A percentile compares a stretch with the other conserved stretches of the same genome.
Conservation (phyloP, 106 monocot species). For the Acanthochlamys bracteata region DNA sequence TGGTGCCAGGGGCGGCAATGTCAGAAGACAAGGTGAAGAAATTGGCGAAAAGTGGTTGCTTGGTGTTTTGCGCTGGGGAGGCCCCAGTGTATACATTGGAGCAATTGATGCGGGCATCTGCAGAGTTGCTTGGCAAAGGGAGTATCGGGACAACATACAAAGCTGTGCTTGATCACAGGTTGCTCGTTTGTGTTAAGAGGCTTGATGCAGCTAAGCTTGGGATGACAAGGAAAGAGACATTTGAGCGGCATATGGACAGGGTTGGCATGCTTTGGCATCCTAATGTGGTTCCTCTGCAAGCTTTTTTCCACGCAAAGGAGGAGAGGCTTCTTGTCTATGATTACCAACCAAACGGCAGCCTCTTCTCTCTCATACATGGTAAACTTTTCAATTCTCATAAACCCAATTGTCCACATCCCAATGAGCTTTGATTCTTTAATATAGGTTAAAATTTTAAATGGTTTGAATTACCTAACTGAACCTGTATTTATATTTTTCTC, state of each 20-base stretch:
- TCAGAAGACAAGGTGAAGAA: constrained; percentile 54
- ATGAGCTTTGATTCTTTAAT: too few species aligned
- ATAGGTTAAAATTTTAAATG: too few species aligned
- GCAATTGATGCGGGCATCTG: constrained; percentile 79
- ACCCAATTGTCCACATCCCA: too few species aligned
- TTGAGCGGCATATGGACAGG: constrained; percentile 72
- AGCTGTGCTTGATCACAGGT: constrained; percentile 43
- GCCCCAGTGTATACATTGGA: constrained; percentile 41
- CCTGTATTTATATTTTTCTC: too few species aligned
- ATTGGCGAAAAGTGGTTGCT: constrained; percentile 58
- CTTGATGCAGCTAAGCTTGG: constrained; percentile 38
- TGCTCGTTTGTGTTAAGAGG: constrained; percentile 59
- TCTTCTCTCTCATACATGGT: constrained; percentile 84
- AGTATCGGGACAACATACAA: constrained; percentile 68
- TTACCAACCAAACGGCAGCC: constrained; percentile 80
- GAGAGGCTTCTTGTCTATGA: constrained; percentile 87
- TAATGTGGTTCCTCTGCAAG: constrained; percentile 67
- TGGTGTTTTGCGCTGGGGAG: constrained; percentile 81
- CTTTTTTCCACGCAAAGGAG: constrained; percentile 83
- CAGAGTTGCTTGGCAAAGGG: constrained; percentile 77
- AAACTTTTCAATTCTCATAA: not conserved
- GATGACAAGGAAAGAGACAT: constrained; percentile 39
- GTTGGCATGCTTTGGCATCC: constrained; percentile 76
- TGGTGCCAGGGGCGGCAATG: constrained; percentile 25
- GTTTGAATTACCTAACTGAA: too few species aligned